These are phyloP conservation scores for Citrullus colocynthis DNA, from an alignment of 306 rosid genomes.

Conservation along the genomic window DNA sequence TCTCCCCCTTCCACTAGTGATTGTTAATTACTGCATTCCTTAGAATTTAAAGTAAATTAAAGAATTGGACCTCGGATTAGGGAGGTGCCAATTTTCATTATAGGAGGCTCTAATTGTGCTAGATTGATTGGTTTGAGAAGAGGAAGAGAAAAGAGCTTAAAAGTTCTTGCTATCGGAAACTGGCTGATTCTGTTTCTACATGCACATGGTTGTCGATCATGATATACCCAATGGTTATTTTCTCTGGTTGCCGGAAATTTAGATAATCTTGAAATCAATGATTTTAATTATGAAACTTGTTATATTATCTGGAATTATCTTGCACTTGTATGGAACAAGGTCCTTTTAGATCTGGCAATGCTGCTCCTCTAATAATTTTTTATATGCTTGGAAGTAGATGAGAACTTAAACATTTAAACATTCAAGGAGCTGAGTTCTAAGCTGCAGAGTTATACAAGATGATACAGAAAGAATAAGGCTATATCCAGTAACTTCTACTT, in stretches of 20 bases:
- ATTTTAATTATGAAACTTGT: background rate
- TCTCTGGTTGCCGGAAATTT: background rate
- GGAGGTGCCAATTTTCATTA: background rate
- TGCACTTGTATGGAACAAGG: background rate
- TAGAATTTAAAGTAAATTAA: background rate
- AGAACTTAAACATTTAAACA: background rate
- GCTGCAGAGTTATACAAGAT: background rate
- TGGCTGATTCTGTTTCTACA: background rate
- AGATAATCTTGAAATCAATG: background rate
- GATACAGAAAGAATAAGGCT: background rate
- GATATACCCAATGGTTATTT: background rate
- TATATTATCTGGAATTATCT: background rate
- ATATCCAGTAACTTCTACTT: too few relatives aligned
- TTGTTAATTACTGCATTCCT: background rate
- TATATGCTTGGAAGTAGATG: background rate
- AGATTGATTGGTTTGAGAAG: background rate
- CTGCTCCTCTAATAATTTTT: background rate
- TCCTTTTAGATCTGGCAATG: background rate
- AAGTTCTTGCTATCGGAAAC: background rate
- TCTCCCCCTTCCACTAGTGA: background rate
- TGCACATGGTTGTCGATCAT: background rate
- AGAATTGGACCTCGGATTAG: background rate
- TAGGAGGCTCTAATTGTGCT: background rate
- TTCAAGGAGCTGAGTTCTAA: background rate
- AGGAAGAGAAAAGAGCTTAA: background rate